Evolutionary conservation across 306 rosid species (phyloP).

Genomic region (Pyrus betulifolia): DNA sequence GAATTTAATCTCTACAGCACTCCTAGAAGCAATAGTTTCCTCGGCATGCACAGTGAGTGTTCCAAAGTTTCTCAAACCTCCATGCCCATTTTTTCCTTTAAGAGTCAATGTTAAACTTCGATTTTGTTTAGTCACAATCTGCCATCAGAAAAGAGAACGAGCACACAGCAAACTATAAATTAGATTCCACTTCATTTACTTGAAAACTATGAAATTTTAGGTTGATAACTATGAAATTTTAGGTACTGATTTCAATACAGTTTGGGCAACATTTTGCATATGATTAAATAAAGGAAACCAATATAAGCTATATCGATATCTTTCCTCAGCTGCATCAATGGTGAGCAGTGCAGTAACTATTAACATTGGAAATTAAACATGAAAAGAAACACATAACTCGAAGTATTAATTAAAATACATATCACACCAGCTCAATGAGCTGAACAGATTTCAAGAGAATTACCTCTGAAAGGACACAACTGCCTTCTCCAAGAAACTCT

Average conservation of each 20-base stretch:
- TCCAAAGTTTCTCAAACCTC: conserved; percentile 41
- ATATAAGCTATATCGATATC: not conserved
- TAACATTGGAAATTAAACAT: not conserved
- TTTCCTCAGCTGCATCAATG: not conserved
- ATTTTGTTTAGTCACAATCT: conserved; percentile 67
- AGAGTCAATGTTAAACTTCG: conserved; percentile 47
- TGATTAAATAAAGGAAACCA: not conserved
- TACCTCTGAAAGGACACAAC: conserved; percentile 75
- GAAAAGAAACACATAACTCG: not conserved
- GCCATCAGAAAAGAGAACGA: conserved; percentile 3
- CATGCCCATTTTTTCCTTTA: conserved; percentile 23
- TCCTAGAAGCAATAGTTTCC: conserved; percentile 61
- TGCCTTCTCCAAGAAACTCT: conserved; percentile 76
- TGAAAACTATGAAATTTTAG: not conserved
- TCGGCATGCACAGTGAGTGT: conserved; percentile 67
- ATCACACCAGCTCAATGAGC: not conserved
- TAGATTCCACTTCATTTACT: not conserved
- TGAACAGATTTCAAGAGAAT: not conserved
- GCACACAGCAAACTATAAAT: not conserved
- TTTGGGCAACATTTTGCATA: not conserved
- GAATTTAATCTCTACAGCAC: conserved; percentile 48
- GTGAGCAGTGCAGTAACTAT: not conserved
- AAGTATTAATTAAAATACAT: not conserved
- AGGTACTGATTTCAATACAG: not conserved
- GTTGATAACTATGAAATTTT: not conserved